These are phyloP conservation scores for Apiotrichum mycotoxinovorans DNA, from an alignment of 1,284 basidiomycete genomes.

Conservation along the genomic window DNA sequence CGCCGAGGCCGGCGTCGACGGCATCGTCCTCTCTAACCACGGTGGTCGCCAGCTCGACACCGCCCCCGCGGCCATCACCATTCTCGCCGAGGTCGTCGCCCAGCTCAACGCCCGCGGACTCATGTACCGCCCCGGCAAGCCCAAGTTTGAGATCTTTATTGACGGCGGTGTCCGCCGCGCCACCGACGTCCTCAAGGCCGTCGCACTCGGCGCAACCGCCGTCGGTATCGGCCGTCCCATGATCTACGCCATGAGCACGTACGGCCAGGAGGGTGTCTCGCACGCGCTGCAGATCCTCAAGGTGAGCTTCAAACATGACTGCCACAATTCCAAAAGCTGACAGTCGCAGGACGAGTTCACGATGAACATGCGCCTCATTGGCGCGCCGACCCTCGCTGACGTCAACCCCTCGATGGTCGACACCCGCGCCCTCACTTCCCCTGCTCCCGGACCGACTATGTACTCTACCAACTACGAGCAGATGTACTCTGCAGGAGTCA, in stretches of 20 bases:
- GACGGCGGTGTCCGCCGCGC: slow-evolving; percentile 90
- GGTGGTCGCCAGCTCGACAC: slow-evolving; percentile 84
- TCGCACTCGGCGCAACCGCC: slow-evolving; percentile 86
- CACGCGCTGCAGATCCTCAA: slow-evolving; percentile 71
- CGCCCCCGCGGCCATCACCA: slow-evolving; percentile 81
- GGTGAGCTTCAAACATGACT: slow-evolving; percentile 50
- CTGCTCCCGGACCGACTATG: slow-evolving; percentile 66
- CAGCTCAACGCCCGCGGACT: slow-evolving; percentile 66
- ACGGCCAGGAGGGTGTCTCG: slow-evolving; percentile 75
- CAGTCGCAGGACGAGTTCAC: slow-evolving; percentile 77
- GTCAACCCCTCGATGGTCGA: slow-evolving; percentile 86
- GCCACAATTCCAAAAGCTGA: slow-evolving; percentile 11
- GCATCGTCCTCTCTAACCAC: slow-evolving; percentile 63
- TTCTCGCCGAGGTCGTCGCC: slow-evolving; percentile 79
- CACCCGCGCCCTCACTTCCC: slow-evolving; percentile 55
- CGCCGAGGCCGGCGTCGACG: slow-evolving; percentile 74
- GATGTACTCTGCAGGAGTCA: slow-evolving; percentile 18
- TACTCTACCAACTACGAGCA: slow-evolving; percentile 64
- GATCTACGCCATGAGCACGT: slow-evolving; percentile 83
- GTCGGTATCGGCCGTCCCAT: slow-evolving; percentile 70
- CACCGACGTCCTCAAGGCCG: slow-evolving; percentile 86
- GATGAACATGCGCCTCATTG: slow-evolving; percentile 86
- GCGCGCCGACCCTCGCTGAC: slow-evolving; percentile 72
- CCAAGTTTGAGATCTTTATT: slow-evolving; percentile 79
- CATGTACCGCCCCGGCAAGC: slow-evolving; percentile 40